Evolutionary conservation across 2,329 filamentous ascomycete species (phyloP).

Genomic region (Diaporthe sp.): DNA sequence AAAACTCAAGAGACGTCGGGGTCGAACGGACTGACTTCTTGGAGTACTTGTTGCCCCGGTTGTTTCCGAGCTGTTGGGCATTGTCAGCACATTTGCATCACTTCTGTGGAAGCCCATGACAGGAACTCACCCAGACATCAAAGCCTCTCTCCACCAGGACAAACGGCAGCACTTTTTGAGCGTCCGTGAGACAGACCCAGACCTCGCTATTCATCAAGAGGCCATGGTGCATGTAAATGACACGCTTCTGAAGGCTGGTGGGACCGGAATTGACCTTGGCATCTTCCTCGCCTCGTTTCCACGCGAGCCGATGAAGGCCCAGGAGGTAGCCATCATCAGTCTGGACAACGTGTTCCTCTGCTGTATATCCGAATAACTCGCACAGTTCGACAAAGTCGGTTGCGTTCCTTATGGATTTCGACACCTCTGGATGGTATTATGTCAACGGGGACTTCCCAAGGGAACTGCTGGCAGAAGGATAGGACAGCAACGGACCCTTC

Average conservation of each 20-base stretch:
- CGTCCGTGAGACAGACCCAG: constrained; percentile 93
- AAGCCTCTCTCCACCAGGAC: constrained; percentile 90
- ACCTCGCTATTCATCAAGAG: constrained; percentile 99
- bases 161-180: constrained; percentile 87
- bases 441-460: constrained; percentile 23
- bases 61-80: constrained; percentile 81
- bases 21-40: constrained; percentile 88
- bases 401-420: constrained; percentile 83
- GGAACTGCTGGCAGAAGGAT: constrained; percentile 55
- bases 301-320: constrained; percentile 87
- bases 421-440: constrained; percentile 68
- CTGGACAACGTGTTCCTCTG: constrained; percentile 96
- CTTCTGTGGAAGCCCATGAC: constrained; percentile 4
- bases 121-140: constrained; percentile 85
- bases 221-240: constrained; percentile 95
- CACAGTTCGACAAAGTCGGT: constrained; percentile 96
- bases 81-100: constrained; percentile 43
- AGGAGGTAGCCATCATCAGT: constrained; percentile 94
- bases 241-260: constrained; percentile 78
- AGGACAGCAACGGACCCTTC: constrained; percentile 65
- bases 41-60: constrained; percentile 98
- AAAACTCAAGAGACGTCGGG: constrained; percentile 82
- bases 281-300: constrained; percentile 84
- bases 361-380: constrained; percentile 88
- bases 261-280: constrained; percentile 78